Conservation (phyloP, 2,329 filamentous ascomycete genomes). For the Phialemoniopsis sp. region DNA sequence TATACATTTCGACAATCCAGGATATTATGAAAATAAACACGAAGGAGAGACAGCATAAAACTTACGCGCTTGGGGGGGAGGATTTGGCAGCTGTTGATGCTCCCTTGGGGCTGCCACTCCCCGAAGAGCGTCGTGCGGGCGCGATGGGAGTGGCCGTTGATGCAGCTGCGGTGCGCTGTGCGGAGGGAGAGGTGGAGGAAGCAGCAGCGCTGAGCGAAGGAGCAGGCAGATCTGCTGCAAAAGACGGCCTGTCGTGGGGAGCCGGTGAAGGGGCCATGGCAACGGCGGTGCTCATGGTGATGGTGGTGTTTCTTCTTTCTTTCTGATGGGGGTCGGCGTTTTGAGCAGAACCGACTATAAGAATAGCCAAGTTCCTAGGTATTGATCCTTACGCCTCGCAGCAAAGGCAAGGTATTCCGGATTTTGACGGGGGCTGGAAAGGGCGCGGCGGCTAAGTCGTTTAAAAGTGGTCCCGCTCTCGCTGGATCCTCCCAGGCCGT, state of each 20-base stretch:
- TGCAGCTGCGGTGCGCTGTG: constrained; percentile 33
- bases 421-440: constrained; percentile 3
- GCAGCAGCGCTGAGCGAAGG: constrained; percentile 13
- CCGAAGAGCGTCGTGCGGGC: constrained; percentile 41
- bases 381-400: too few relatives aligned
- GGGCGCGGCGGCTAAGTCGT: not conserved
- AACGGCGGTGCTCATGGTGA: constrained; percentile 63
- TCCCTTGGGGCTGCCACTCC: constrained; percentile 50
- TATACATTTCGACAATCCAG: too few relatives aligned
- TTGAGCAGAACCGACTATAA: too few relatives aligned
- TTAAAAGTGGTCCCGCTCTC: too few relatives aligned
- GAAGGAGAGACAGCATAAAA: constrained; percentile 12
- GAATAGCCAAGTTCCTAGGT: too few relatives aligned
- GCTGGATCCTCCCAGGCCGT: too few relatives aligned
- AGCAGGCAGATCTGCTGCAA: constrained; percentile 45
- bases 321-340: too few relatives aligned
- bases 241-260: constrained; percentile 60
- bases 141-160: constrained; percentile 36
- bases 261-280: constrained; percentile 66
- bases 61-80: constrained; percentile 59
- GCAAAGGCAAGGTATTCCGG: too few relatives aligned
- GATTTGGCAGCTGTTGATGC: constrained; percentile 39
- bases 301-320: constrained; percentile 14
- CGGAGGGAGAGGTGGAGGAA: constrained; percentile 34
- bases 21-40: constrained; percentile 12